Percentiles rank a stretch among this genome's conserved stretches.
phyloP scores from a whole-genome alignment of 192 early-diverging fungal genomes.

The Coemansia sp. region DNA sequence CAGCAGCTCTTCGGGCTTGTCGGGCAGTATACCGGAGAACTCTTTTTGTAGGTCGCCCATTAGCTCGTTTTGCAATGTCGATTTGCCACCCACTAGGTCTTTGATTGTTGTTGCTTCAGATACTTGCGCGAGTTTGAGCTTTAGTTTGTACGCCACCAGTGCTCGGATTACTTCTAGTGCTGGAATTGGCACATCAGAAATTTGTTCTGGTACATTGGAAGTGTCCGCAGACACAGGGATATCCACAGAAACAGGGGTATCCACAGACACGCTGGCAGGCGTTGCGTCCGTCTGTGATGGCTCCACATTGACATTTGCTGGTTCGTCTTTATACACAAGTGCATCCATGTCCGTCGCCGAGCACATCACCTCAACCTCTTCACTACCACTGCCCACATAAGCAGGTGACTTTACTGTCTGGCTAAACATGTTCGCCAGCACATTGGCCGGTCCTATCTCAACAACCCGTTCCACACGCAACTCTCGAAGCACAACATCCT shows the following conservation, averaged over 20 bases:
- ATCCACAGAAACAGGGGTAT: not conserved
- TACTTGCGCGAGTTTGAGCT: conserved; percentile 75
- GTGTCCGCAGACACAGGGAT: not conserved
- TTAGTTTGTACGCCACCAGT: conserved; percentile 88
- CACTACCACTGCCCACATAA: not conserved
- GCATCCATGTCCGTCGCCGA: conserved; percentile 63
- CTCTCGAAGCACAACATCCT: conserved; percentile 80
- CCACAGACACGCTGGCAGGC: not conserved
- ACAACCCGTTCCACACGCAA: conserved; percentile 78
- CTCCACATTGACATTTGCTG: not conserved
- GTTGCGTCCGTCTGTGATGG: not conserved
- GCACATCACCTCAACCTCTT: conserved; percentile 68
- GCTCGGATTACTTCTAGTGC: conserved; percentile 77
- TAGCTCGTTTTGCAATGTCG: conserved; percentile 95
- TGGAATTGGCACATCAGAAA: conserved; percentile 50
- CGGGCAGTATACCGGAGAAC: conserved; percentile 78
- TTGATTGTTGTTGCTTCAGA: conserved; percentile 64
- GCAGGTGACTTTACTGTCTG: conserved; percentile 68
- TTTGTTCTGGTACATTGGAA: not conserved
- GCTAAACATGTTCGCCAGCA: conserved; percentile 84
- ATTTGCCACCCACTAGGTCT: conserved; percentile 94
- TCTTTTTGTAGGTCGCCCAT: conserved; percentile 93
- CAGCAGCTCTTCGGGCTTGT: conserved; percentile 90
- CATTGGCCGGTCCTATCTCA: conserved; percentile 86
- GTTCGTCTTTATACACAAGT: conserved; percentile 60